Evolutionary conservation across 345 rosid species (phyloP).

Genomic region (Rhodamnia rubescens): DNA sequence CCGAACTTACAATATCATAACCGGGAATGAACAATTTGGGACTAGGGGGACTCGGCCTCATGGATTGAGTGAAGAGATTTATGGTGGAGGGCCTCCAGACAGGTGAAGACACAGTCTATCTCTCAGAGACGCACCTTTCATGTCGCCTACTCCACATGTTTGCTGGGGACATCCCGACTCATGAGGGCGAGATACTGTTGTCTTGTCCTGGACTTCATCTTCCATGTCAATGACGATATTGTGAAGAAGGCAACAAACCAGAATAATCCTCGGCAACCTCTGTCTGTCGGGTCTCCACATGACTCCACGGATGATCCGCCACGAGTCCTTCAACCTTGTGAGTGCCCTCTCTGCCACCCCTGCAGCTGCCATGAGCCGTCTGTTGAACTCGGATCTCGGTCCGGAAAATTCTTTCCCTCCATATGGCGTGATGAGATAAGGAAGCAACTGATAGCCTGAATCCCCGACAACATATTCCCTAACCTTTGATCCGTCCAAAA

Average conservation of each 20-base stretch:
- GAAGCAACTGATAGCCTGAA: slow-evolving; percentile 44
- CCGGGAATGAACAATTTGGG: background rate
- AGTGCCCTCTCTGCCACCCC: slow-evolving; percentile 44
- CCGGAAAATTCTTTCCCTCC: slow-evolving; percentile 27
- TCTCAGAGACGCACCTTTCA: slow-evolving; percentile 26
- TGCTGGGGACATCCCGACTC: slow-evolving; percentile 35
- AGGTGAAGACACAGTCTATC: slow-evolving; percentile 33
- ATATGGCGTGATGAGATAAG: slow-evolving; percentile 46
- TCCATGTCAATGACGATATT: slow-evolving; percentile 50
- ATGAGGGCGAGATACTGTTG: slow-evolving; percentile 15
- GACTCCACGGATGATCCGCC: slow-evolving; percentile 49
- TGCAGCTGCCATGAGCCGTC: slow-evolving; percentile 20
- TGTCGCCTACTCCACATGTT: slow-evolving; percentile 22
- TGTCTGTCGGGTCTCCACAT: slow-evolving; percentile 69
- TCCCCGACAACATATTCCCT: slow-evolving; percentile 55
- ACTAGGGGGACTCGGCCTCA: background rate
- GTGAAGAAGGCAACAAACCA: slow-evolving; percentile 61
- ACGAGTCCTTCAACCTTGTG: slow-evolving; percentile 37
- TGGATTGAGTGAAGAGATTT: background rate
- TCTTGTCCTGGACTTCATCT: slow-evolving; percentile 21
- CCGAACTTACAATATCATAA: background rate
- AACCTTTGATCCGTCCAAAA: slow-evolving; percentile 30
- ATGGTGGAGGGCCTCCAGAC: slow-evolving; percentile 17
- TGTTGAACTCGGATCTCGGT: slow-evolving; percentile 30
- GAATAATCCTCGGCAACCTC: slow-evolving; percentile 49